Evolutionary conservation across 2,329 filamentous ascomycete species (phyloP), one percentile per base, ranked within the genome.

Genomic region (Apiospora rasikravindrae): DNA sequence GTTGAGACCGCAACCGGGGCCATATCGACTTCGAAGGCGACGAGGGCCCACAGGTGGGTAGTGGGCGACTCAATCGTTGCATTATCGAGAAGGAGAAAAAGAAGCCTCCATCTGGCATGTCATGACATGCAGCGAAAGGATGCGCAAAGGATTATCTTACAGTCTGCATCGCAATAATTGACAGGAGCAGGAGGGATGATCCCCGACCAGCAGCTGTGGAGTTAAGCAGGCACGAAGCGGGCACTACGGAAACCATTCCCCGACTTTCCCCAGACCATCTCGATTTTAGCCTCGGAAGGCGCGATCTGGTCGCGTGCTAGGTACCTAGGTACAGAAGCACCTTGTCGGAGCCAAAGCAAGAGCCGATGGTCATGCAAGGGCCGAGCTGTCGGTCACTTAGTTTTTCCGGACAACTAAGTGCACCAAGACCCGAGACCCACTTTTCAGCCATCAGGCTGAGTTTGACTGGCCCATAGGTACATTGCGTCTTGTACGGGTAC

Each of bases 301-400:
- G 57, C 57, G 57, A 64, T 64, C 57, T 64, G 57, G 57, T 64
- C 57, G 57, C 57, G 57, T 40, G 57, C 57, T 64, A 64, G n/a
- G n/a, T n/a, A n/a, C n/a, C n/a, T n/a, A n/a, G n/a, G n/a, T n/a
- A n/a, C n/a, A n/a, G n/a, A n/a, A n/a, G 14, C 29, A 61, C 37
- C 53, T 61, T 19, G 53, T 22, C 53, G 33, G 26, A 33, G 19
- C 14, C 37, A 37, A 61, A 61, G 29, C 53, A 61, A 61, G 8
- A 33, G 19, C 53, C 53, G n/a, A 61, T 61, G 53, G 22, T 7
- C 29, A 61, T 33, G 53, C 53, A 37, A 7, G 16, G 33, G 29
- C 19, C 26, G 26, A 19, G 40, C 33, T 11, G 33, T 14, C 57
- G 57, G 57, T 19, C 11, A 11, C 57, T 40, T 40, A 11, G 57